Conservation (phyloP, 768 basidiomycete species). For the Tulasnella sp. region DNA sequence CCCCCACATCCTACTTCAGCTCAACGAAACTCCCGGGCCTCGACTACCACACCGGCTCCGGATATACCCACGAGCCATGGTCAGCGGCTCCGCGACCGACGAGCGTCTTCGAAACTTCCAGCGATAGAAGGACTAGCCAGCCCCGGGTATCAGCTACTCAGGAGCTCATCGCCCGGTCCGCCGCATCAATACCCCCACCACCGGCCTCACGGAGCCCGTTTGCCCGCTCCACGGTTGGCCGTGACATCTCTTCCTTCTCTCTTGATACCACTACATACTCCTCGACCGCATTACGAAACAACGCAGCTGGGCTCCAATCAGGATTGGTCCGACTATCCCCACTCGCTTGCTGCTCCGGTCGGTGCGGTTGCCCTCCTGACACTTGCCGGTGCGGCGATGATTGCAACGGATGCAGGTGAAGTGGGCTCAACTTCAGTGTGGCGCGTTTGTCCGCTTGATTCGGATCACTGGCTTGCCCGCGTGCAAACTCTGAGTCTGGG, state of each 20-base stretch:
- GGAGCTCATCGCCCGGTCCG: conserved; percentile 7
- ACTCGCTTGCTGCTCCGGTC: conserved; percentile 2
- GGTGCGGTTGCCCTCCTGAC: conserved; percentile 1
- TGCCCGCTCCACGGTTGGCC: neutral
- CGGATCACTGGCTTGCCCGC: neutral
- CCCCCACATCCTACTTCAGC: neutral
- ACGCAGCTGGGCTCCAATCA: neutral
- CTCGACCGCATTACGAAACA: neutral
- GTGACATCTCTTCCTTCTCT: neutral
- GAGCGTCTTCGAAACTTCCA: neutral
- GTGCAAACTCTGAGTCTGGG: neutral
- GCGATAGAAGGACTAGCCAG: neutral
- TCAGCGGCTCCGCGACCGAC: neutral
- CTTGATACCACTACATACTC: conserved; percentile 7
- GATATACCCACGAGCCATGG: neutral
- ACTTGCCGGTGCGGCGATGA: neutral
- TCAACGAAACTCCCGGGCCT: neutral
- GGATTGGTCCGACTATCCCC: conserved; percentile 3
- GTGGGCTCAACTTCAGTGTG: neutral
- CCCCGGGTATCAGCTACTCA: conserved; percentile 1
- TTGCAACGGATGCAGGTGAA: neutral
- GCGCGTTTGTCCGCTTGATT: neutral
- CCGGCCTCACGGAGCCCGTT: neutral
- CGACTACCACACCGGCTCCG: neutral
- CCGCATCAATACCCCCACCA: conserved; percentile 10